Evolutionary conservation across 352 stramenopile species (phyloP).

Genomic region (Phytophthora tubulina): DNA sequence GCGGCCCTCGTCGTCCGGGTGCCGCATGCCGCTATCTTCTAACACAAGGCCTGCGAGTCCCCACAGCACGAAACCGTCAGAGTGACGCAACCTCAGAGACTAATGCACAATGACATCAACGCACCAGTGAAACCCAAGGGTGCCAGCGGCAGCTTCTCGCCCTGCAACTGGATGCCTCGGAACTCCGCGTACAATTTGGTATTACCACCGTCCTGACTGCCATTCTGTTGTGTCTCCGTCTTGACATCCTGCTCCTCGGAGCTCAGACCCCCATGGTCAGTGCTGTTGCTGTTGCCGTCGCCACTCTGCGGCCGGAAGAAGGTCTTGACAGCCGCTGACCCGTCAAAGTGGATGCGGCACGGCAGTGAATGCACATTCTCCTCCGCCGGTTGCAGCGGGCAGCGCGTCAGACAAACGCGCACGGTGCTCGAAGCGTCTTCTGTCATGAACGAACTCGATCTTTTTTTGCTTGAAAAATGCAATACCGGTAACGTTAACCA

Average conservation of each 20-base stretch:
- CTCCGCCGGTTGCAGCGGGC: conserved; percentile 65
- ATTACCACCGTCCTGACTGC: conserved; percentile 9
- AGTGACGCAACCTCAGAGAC: background rate
- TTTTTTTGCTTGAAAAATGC: conserved; percentile 1
- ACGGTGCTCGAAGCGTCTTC: conserved; percentile 31
- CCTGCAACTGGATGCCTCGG: conserved; percentile 73
- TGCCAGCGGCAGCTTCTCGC: conserved; percentile 51
- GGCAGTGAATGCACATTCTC: conserved; percentile 78
- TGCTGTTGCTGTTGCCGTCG: conserved; percentile 39
- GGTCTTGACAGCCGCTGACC: conserved; percentile 70
- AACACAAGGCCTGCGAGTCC: conserved; percentile 60
- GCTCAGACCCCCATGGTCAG: conserved; percentile 20
- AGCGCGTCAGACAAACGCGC: conserved; percentile 79
- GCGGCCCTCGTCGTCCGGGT: conserved; percentile 66
- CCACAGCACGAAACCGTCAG: conserved; percentile 12
- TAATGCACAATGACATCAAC: conserved; percentile 1
- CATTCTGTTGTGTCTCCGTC: conserved; percentile 19
- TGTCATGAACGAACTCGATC: conserved; percentile 13
- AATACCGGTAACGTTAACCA: background rate
- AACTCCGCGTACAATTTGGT: conserved; percentile 60
- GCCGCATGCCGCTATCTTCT: conserved; percentile 66
- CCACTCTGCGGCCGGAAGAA: conserved; percentile 68
- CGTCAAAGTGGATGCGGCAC: conserved; percentile 78
- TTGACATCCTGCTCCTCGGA: conserved; percentile 40
- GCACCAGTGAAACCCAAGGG: conserved; percentile 62